Evolutionary conservation across 2,329 filamentous ascomycete species (phyloP), one percentile per base, ranked within the genome.

Genomic region (Taxawa tesnikishii): DNA sequence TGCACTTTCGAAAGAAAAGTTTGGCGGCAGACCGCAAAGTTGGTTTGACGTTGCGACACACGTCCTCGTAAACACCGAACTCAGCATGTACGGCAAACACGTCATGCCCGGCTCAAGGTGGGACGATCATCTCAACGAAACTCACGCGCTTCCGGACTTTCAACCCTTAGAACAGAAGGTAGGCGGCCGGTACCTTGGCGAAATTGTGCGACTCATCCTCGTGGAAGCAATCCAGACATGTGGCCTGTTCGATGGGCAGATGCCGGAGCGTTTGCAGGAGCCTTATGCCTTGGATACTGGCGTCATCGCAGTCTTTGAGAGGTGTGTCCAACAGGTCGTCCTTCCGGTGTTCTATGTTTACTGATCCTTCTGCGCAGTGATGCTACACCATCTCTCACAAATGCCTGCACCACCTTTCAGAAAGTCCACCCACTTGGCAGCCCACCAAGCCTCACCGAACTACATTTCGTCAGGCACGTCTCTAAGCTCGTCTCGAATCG

Each of bases 151-250:
- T 7, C 73, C 73, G 0, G 69, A 75, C 50, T 78, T 76, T 42
- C 74, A 79, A 43, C 74, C 74, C 1, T 61, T 78, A 36, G 74
- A 79, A 45, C 73, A 76, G 44, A 66, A 77, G 55, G 66, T 73
- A 39, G 72, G 70, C 8, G 74, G 74, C 12, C 66, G 71, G 11
- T 78, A 78, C 45, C 56, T 78, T 1, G 74, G 73, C 14, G 74
- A 79, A 43, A 69, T 79, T 31, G 65, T 74, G 5, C 65, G 74
- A 10, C 53, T 78, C 16, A 68, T 78, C 34, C 58, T 75, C 6
- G 52, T 73, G 5, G 74, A 79, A 40, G 73, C 71, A 2, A 65
- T 75, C 21, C 58, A 65, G 15, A 65, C 59, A 2, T 63, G 65
- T 4, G 62, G 63, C 4, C 50, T 78, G 14, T 77, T 78, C 47